Evolutionary conservation across 805 yeast genomes (phyloP).

Genomic region (Lipomyces mesembrius): DNA sequence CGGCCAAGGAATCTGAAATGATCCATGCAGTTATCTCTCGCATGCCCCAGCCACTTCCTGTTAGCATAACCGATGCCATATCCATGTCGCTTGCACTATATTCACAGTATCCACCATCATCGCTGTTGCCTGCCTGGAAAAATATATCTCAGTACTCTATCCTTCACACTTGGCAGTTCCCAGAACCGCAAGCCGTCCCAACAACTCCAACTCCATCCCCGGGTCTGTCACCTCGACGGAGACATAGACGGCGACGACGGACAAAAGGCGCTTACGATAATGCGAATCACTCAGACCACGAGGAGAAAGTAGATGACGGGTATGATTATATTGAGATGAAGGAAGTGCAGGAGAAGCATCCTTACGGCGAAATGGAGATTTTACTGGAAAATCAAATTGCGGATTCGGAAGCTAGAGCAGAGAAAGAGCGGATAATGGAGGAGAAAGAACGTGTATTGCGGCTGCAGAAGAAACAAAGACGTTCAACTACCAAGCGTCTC

Average conservation of each 20-base stretch:
- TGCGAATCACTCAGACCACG: not conserved
- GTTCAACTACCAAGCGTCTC: conserved; percentile 3
- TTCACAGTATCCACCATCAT: conserved; percentile 37
- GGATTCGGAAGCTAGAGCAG: conserved; percentile 23
- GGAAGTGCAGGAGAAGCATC: conserved; percentile 21
- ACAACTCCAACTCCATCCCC: not conserved
- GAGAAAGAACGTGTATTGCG: conserved; percentile 10
- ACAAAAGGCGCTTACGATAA: not conserved
- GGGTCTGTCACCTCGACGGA: not conserved
- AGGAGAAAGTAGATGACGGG: conserved; percentile 14
- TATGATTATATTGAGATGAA: conserved; percentile 31
- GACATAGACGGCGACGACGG: not conserved
- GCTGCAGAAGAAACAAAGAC: conserved; percentile 7
- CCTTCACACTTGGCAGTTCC: conserved; percentile 39
- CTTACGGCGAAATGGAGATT: conserved; percentile 15
- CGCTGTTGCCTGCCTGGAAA: conserved; percentile 37
- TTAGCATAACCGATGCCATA: conserved; percentile 34
- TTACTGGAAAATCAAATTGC: conserved; percentile 17
- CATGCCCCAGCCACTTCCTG: conserved; percentile 38
- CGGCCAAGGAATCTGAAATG: conserved; percentile 48
- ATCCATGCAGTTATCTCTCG: conserved; percentile 50
- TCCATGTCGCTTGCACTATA: conserved; percentile 37
- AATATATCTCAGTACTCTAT: conserved; percentile 45
- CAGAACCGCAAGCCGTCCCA: not conserved
- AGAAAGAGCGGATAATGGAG: conserved; percentile 6